Evolutionary conservation across 768 basidiomycete species (phyloP).

Genomic region (Asterophora parasitica): DNA sequence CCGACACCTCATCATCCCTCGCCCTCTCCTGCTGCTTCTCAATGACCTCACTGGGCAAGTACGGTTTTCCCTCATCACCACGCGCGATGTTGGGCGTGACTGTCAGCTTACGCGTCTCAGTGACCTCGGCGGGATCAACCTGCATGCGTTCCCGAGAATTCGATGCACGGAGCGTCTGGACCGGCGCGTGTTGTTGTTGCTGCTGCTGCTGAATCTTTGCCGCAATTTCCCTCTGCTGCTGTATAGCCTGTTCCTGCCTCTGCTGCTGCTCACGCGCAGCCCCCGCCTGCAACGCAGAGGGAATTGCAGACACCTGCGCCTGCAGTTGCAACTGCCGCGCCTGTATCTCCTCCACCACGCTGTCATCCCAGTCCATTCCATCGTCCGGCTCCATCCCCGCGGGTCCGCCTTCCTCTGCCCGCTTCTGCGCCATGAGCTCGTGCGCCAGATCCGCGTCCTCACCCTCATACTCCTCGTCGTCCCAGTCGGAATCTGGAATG

Average conservation of each 20-base stretch:
- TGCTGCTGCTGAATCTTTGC: slow-evolving; percentile 28
- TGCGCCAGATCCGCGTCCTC: slow-evolving; percentile 63
- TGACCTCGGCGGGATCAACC: slow-evolving; percentile 63
- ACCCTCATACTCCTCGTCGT: slow-evolving; percentile 63
- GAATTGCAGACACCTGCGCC: slow-evolving; percentile 22
- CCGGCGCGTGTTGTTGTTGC: slow-evolving; percentile 9
- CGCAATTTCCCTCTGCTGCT: slow-evolving; percentile 27
- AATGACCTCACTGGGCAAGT: slow-evolving; percentile 28
- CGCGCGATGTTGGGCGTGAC: slow-evolving; percentile 77
- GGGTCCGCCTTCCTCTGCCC: slow-evolving; percentile 27
- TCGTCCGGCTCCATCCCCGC: slow-evolving; percentile 67
- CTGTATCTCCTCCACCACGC: slow-evolving; percentile 49
- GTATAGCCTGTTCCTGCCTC: slow-evolving; percentile 24
- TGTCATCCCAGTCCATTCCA: slow-evolving; percentile 85
- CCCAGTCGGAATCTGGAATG: slow-evolving; percentile 55
- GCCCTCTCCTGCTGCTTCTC: slow-evolving; percentile 32
- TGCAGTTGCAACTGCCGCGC: slow-evolving; percentile 22
- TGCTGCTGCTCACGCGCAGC: slow-evolving; percentile 26
- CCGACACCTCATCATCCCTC: slow-evolving; percentile 38
- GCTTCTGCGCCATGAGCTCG: slow-evolving; percentile 37
- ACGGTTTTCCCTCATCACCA: slow-evolving; percentile 38
- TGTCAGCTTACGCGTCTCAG: slow-evolving; percentile 73
- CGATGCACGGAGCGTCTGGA: slow-evolving; percentile 35
- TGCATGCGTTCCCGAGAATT: slow-evolving; percentile 46
- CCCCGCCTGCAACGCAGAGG: slow-evolving; percentile 33